Evolutionary conservation across 108 stramenopile species (phyloP).

Genomic region (Skeletonema costatum): DNA sequence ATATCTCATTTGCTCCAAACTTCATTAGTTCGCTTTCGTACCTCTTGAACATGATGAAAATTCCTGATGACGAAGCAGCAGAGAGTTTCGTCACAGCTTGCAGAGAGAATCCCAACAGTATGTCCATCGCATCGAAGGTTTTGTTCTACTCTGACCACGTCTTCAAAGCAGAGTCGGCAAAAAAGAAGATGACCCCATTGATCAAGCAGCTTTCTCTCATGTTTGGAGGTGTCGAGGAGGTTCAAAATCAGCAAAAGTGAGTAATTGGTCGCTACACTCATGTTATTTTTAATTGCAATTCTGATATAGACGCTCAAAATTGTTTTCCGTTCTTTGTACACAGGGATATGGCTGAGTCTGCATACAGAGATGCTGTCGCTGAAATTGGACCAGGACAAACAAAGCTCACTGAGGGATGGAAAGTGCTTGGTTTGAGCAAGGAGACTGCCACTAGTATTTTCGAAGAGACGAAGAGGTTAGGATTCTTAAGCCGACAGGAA

Average conservation of each 20-base stretch:
- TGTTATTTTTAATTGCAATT: not conserved
- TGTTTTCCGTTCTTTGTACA: not conserved
- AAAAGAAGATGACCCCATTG: constrained; percentile 29
- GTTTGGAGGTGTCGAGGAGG: constrained; percentile 22
- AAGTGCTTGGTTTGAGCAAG: constrained; percentile 80
- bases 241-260: constrained; percentile 54
- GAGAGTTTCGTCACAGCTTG: constrained; percentile 62
- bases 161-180: constrained; percentile 56
- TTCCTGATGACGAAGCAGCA: constrained; percentile 76
- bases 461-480: constrained; percentile 62
- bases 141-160: constrained; percentile 83
- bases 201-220: constrained; percentile 18
- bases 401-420: constrained; percentile 78
- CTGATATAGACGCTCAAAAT: constrained; percentile 3
- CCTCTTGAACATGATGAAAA: constrained; percentile 70
- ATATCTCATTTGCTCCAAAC: constrained; percentile 1
- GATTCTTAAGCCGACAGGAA: constrained; percentile 62
- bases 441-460: constrained; percentile 73
- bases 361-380: constrained; percentile 71
- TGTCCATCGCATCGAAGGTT: constrained; percentile 72
- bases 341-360: constrained; percentile 81
- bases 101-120: constrained; percentile 52
- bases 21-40: constrained; percentile 67
- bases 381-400: constrained; percentile 62
- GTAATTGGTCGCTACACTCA: constrained; percentile 5